These are phyloP conservation scores for Coleophoma crateriformis DNA, from an alignment of 2,329 filamentous ascomycete genomes.

Conservation along the genomic window DNA sequence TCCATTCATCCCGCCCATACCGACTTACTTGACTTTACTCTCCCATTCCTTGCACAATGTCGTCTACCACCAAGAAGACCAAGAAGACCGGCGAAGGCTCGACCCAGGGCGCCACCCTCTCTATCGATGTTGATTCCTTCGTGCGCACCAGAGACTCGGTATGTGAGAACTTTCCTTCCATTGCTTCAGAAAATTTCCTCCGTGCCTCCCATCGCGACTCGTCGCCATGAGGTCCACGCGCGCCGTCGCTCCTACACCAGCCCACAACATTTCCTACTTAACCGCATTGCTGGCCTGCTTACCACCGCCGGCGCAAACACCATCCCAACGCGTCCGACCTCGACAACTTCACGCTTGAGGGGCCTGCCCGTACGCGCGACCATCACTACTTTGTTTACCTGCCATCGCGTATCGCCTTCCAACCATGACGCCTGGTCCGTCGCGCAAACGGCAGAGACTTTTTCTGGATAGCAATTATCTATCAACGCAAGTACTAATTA, in stretches of 20 bases:
- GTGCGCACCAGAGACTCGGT: slow-evolving; percentile 77
- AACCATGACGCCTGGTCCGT: slow-evolving; percentile 2
- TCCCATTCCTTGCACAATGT: slow-evolving; percentile 23
- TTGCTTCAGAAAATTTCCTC: slow-evolving; percentile 3
- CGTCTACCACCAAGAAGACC: slow-evolving; percentile 33
- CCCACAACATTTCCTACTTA: slow-evolving; percentile 7
- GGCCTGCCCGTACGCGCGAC: slow-evolving; percentile 16
- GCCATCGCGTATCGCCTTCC: slow-evolving; percentile 3
- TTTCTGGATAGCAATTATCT: slow-evolving; percentile 10
- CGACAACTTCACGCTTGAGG: slow-evolving; percentile 7
- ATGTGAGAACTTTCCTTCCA: slow-evolving; percentile 36
- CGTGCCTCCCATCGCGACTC: slow-evolving; percentile 5
- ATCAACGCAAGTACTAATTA: slow-evolving; percentile 19
- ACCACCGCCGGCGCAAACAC: slow-evolving; percentile 13
- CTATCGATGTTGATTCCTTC: slow-evolving; percentile 69
- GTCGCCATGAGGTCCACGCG: slow-evolving; percentile 16
- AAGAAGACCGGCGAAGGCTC: slow-evolving; percentile 17
- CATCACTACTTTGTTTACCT: too few species aligned
- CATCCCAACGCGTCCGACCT: slow-evolving; percentile 8
- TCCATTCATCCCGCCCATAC: slow-evolving; percentile 16
- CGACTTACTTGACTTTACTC: slow-evolving; percentile 13
- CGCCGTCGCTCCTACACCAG: slow-evolving; percentile 6
- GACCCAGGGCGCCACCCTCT: slow-evolving; percentile 17
- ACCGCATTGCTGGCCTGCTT: slow-evolving; percentile 8
- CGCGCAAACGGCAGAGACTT: slow-evolving; percentile 10